Evolutionary conservation across 306 rosid species (phyloP).

Genomic region (Fagus crenata): DNA sequence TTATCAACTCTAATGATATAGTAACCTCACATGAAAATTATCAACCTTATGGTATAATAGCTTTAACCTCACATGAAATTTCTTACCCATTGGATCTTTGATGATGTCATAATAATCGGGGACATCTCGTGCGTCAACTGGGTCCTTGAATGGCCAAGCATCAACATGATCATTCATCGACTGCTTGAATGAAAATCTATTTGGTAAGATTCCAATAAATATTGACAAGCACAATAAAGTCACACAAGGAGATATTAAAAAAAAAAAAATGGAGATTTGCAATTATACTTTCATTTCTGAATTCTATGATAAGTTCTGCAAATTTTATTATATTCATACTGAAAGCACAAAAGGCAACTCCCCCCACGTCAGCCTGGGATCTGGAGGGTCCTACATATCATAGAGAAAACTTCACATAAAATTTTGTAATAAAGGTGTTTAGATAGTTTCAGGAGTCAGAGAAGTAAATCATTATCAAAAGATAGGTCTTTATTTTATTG

Average conservation of each 20-base stretch:
- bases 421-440: not conserved
- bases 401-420: not conserved
- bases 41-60: not conserved
- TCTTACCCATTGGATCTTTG: slow-evolving; percentile 93
- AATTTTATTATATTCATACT: not conserved
- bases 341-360: not conserved
- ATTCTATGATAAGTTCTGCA: not conserved
- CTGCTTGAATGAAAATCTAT: slow-evolving; percentile 40
- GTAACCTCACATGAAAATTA: not conserved
- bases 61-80: not conserved
- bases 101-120: slow-evolving; percentile 95
- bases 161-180: slow-evolving; percentile 80
- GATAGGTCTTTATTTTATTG: not conserved
- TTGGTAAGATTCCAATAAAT: slow-evolving; percentile 16
- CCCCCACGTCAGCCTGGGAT: not conserved
- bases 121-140: slow-evolving; percentile 87
- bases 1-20: not conserved
- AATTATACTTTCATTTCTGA: not conserved
- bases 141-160: slow-evolving; percentile 98
- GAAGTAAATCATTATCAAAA: not conserved
- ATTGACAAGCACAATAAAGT: not conserved
- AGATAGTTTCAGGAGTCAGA: not conserved
- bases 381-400: not conserved
- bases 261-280: not conserved
- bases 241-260: not conserved